These are phyloP conservation scores for Solanum piurae DNA, from an alignment of 257 asterid species.

Conservation along the genomic window DNA sequence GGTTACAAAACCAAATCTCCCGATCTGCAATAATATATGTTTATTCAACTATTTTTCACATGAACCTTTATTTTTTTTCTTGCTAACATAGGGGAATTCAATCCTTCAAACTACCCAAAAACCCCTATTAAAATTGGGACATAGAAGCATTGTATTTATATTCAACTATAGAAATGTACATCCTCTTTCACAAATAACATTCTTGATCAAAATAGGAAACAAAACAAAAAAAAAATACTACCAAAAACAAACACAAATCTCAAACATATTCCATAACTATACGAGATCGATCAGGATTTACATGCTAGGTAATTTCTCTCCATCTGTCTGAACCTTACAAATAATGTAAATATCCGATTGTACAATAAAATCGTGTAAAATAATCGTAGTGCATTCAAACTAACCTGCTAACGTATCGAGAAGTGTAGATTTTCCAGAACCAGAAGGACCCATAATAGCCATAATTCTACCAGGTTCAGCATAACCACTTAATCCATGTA, in stretches of 20 bases:
- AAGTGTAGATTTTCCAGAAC: conserved; percentile 94
- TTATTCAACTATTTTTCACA: not conserved
- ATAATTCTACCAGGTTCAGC: conserved; percentile 90
- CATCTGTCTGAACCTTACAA: not conserved
- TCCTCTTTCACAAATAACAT: not conserved
- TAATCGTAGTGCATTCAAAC: not conserved
- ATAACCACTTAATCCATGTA: conserved; percentile 61
- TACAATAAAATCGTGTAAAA: too few relatives aligned
- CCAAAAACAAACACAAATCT: not conserved
- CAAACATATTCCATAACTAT: not conserved
- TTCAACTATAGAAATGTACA: not conserved
- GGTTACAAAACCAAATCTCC: not conserved
- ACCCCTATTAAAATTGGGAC: not conserved
- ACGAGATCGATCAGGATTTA: not conserved
- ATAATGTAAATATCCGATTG: not conserved
- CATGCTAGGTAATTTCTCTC: not conserved
- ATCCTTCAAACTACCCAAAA: not conserved
- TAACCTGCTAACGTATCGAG: conserved; percentile 78
- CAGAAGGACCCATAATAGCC: conserved; percentile 99
- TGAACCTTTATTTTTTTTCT: not conserved
- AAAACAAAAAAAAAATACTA: not conserved
- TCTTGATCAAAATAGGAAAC: not conserved
- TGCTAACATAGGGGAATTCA: not conserved
- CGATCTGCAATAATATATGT: not conserved
- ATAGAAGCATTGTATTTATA: not conserved